Evolutionary conservation across 2,329 filamentous ascomycete species (phyloP).

Genomic region (Amylocarpus encephaloides): DNA sequence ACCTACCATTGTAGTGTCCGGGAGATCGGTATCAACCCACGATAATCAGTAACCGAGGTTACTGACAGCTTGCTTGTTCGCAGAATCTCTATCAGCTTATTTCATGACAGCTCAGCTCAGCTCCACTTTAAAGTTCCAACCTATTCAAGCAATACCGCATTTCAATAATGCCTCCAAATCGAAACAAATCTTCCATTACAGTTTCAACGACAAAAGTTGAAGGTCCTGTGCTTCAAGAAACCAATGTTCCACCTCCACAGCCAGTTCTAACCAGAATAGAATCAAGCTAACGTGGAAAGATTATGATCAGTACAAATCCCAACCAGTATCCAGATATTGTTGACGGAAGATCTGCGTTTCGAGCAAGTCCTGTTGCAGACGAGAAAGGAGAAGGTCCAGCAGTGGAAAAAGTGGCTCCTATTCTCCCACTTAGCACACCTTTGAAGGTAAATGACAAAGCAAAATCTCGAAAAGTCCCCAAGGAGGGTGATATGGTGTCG

Average conservation of each 20-base stretch:
- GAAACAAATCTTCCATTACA: slow-evolving; percentile 25
- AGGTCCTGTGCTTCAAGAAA: not conserved
- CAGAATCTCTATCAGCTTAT: too few relatives aligned
- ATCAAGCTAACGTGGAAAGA: slow-evolving; percentile 14
- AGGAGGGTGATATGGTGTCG: slow-evolving; percentile 12
- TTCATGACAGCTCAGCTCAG: too few relatives aligned
- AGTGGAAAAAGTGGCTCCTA: slow-evolving; percentile 9
- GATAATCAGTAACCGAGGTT: too few relatives aligned
- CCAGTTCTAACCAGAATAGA: slow-evolving; percentile 15
- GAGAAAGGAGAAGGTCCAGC: slow-evolving; percentile 26
- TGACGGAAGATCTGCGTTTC: slow-evolving; percentile 28
- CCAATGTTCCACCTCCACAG: slow-evolving; percentile 13
- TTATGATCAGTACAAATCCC: slow-evolving; percentile 27
- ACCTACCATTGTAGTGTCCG: too few relatives aligned
- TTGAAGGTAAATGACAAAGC: slow-evolving; percentile 7
- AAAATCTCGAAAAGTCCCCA: slow-evolving; percentile 3
- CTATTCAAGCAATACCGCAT: too few relatives aligned
- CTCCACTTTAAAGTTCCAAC: too few relatives aligned
- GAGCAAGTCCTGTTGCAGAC: slow-evolving; percentile 29
- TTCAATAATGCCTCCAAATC: slow-evolving; percentile 25
- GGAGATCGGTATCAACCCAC: too few relatives aligned
- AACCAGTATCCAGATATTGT: slow-evolving; percentile 28
- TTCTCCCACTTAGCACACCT: not conserved
- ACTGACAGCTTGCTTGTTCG: too few relatives aligned
- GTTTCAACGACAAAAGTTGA: not conserved